phyloP scores from a whole-genome alignment of 495 filamentous ascomycete genomes.

The Acidomyces sp. region DNA sequence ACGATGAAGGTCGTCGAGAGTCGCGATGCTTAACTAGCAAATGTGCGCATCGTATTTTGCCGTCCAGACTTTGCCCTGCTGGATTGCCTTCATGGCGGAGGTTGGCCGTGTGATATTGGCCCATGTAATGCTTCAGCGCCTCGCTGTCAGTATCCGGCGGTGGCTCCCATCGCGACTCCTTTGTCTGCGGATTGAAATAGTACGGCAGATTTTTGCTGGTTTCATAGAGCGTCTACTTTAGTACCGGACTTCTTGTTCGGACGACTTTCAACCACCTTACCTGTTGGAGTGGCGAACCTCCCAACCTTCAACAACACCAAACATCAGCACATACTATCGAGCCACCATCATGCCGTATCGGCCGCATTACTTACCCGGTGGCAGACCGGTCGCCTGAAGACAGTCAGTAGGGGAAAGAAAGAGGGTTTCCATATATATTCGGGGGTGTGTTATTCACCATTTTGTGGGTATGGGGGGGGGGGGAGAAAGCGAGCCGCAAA shows the following conservation, averaged over 20 bases:
- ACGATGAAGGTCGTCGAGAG: constrained; percentile 76
- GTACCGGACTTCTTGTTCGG: too few relatives aligned
- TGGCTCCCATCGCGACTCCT: constrained; percentile 87
- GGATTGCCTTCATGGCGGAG: constrained; percentile 33
- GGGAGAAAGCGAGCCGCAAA: too few relatives aligned
- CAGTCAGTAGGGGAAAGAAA: too few relatives aligned
- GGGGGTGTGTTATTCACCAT: too few relatives aligned
- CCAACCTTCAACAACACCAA: too few relatives aligned
- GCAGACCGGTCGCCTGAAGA: constrained; percentile 60
- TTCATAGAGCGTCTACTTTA: too few relatives aligned
- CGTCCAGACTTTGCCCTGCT: constrained; percentile 38
- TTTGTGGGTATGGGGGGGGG: too few relatives aligned
- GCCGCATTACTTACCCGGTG: too few relatives aligned
- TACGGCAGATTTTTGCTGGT: constrained; percentile 96
- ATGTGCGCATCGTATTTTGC: constrained; percentile 86
- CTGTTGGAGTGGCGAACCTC: constrained; percentile 52
- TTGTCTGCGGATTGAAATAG: constrained; percentile 79
- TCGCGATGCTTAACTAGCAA: constrained; percentile 84
- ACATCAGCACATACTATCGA: too few relatives aligned
- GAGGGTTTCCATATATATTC: too few relatives aligned
- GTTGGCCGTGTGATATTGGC: constrained; percentile 53
- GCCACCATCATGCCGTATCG: too few relatives aligned
- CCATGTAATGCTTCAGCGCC: constrained; percentile 87
- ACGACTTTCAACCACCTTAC: too few relatives aligned
- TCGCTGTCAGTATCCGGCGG: constrained; percentile 75